These are phyloP conservation scores for Prunus padus DNA, from an alignment of 306 rosid species.

Conservation along the genomic window DNA sequence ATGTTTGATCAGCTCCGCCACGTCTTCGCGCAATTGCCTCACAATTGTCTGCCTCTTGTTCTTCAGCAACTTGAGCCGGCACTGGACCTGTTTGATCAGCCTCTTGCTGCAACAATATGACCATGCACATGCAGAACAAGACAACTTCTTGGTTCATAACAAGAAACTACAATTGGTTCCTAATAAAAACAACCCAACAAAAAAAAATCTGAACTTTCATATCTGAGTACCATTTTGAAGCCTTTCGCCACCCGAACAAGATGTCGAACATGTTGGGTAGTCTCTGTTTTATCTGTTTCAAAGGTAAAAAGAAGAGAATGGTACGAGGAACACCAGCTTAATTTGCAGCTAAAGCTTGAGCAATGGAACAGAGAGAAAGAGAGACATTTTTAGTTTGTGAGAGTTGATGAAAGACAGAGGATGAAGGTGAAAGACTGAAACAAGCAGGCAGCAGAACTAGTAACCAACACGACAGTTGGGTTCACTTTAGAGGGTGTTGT, in stretches of 20 bases:
- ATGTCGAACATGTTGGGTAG: constrained; percentile 53
- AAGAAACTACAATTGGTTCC: background rate
- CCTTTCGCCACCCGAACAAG: constrained; percentile 83
- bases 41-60: constrained; percentile 55
- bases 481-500: constrained; percentile 16
- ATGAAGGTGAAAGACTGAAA: background rate
- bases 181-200: background rate
- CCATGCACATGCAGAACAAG: background rate
- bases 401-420: too few relatives aligned
- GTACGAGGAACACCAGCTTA: background rate
- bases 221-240: constrained; percentile 68
- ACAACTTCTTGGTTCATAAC: background rate
- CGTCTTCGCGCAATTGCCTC: constrained; percentile 52
- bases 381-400: background rate
- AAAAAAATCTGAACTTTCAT: background rate
- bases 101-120: constrained; percentile 52
- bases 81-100: constrained; percentile 46
- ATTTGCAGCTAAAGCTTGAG: constrained; percentile 5
- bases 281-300: background rate
- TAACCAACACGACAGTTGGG: constrained; percentile 33
- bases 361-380: background rate
- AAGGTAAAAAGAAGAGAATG: constrained; percentile 8
- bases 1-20: constrained; percentile 44
- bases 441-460: constrained; percentile 6
- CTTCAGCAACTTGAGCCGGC: constrained; percentile 58